These are phyloP conservation scores for Colletotrichum spinosum DNA, from an alignment of 2,329 filamentous ascomycete genomes.

Conservation along the genomic window DNA sequence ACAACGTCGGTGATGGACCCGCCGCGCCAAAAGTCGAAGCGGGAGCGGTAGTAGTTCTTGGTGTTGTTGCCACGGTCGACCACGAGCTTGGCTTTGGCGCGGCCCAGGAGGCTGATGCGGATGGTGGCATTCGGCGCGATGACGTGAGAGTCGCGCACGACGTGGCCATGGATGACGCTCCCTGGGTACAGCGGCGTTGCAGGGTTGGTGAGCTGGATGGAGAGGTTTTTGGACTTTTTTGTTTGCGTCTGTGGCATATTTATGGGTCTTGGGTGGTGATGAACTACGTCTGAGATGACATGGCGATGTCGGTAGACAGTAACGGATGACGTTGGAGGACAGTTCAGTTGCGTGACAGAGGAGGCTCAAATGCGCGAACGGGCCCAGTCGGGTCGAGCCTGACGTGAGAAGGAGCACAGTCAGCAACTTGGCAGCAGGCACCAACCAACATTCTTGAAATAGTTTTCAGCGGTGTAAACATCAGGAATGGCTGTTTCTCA, in stretches of 20 bases:
- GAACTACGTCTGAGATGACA: no score
- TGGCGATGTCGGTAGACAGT: no score
- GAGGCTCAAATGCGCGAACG: no score
- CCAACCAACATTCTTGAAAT: no score
- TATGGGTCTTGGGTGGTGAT: no score
- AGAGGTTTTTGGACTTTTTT: not conserved
- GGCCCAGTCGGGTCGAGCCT: no score
- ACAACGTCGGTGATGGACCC: constrained; percentile 33
- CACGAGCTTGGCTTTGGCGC: constrained; percentile 43
- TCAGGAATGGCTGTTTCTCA: no score
- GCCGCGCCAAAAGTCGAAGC: constrained; percentile 42
- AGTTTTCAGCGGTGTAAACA: no score
- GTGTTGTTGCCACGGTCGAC: constrained; percentile 27
- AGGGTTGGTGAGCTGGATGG: not conserved
- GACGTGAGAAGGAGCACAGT: no score
- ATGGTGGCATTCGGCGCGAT: constrained; percentile 40
- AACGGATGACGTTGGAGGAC: no score
- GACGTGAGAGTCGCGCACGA: constrained; percentile 20
- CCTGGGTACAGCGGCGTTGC: not conserved
- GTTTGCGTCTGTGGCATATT: not conserved
- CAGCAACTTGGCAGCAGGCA: no score
- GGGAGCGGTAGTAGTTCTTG: constrained; percentile 39
- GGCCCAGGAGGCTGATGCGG: constrained; percentile 41
- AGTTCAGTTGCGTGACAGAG: no score
- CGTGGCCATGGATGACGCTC: not conserved